Evolutionary conservation across 1,284 basidiomycete genomes (phyloP).

Genomic region (Marasmius sp.): DNA sequence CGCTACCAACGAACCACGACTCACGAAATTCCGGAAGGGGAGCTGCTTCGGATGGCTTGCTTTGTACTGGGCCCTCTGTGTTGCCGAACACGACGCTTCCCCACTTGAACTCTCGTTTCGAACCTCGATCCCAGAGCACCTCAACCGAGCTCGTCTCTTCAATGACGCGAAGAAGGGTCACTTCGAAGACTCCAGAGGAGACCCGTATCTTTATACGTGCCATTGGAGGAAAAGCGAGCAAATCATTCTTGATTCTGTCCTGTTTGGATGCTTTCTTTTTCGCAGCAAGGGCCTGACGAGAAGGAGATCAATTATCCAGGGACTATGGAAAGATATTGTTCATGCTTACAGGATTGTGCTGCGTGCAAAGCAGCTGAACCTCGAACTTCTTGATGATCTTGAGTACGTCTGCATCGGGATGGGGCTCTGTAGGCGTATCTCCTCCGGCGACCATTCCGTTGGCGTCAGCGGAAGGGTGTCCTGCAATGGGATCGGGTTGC

Average conservation of each 20-base stretch:
- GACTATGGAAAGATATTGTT: not conserved
- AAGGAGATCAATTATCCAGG: constrained; percentile 5
- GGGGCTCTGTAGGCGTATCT: no score
- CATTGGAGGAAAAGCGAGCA: constrained; percentile 67
- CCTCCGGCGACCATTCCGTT: not conserved
- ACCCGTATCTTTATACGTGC: constrained; percentile 79
- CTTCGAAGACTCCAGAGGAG: constrained; percentile 78
- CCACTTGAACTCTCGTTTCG: constrained; percentile 78
- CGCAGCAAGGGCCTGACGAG: constrained; percentile 60
- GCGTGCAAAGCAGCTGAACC: constrained; percentile 73
- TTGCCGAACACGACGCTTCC: constrained; percentile 70
- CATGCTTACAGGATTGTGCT: constrained; percentile 78
- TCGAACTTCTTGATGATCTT: constrained; percentile 70
- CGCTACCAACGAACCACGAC: constrained; percentile 3
- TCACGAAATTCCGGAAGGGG: constrained; percentile 17
- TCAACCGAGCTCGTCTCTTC: constrained; percentile 69
- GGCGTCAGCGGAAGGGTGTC: constrained; percentile 8
- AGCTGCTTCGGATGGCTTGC: constrained; percentile 59
- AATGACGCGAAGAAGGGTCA: constrained; percentile 67
- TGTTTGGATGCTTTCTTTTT: constrained; percentile 70
- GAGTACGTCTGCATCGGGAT: constrained; percentile 35
- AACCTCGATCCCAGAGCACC: constrained; percentile 75
- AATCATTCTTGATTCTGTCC: constrained; percentile 62
- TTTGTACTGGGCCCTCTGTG: constrained; percentile 55
- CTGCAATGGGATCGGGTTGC: constrained; percentile 20